These are phyloP conservation scores for Ministeria vibrans DNA, from an alignment of 78 protist species.

Conservation along the genomic window DNA sequence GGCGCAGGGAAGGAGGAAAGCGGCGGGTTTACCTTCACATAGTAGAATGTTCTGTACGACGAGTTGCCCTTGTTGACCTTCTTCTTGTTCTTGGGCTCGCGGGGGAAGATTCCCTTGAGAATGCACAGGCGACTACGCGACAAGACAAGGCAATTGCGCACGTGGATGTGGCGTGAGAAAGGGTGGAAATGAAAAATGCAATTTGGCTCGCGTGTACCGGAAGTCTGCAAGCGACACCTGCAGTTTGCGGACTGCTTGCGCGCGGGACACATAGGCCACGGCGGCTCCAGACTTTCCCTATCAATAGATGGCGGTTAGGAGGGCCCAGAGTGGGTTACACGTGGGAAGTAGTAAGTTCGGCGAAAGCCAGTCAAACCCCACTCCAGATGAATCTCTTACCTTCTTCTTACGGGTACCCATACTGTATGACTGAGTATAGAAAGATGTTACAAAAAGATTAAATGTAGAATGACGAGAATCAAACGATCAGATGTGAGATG, in stretches of 20 bases:
- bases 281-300: slow-evolving; percentile 24
- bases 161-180: neutral
- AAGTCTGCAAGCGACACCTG: slow-evolving; percentile 76
- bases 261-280: slow-evolving; percentile 63
- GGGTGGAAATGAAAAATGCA: neutral
- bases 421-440: too few relatives aligned
- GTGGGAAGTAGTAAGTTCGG: too few relatives aligned
- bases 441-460: too few relatives aligned
- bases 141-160: neutral
- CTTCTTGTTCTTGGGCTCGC: slow-evolving; percentile 82
- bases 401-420: too few relatives aligned
- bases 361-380: too few relatives aligned
- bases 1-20: neutral
- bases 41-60: slow-evolving; percentile 23
- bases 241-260: slow-evolving; percentile 64
- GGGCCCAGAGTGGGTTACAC: too few relatives aligned
- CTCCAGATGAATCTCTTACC: too few relatives aligned
- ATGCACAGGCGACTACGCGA: slow-evolving; percentile 83
- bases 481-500: too few relatives aligned
- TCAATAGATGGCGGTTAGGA: too few relatives aligned
- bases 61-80: slow-evolving; percentile 41
- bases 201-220: slow-evolving; percentile 24
- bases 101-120: slow-evolving; percentile 96
- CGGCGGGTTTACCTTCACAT: neutral
- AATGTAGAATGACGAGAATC: too few relatives aligned